These are phyloP conservation scores for Hydnum rufescens DNA, from an alignment of 768 basidiomycete species.

Conservation along the genomic window DNA sequence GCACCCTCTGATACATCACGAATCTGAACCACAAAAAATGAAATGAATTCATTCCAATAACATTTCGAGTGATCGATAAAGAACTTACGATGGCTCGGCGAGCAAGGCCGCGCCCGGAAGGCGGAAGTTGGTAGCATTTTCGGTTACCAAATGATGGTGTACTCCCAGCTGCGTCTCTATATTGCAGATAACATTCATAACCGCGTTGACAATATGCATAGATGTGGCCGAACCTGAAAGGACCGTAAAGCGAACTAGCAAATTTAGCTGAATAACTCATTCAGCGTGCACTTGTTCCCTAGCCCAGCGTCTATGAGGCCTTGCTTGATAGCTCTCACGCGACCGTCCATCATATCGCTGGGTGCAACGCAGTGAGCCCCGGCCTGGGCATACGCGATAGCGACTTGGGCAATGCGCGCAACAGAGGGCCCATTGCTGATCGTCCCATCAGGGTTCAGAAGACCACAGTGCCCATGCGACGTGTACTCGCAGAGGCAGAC, in stretches of 20 bases:
- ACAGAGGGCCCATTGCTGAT: conserved; percentile 66
- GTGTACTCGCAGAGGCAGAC: conserved; percentile 99
- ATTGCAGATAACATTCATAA: neutral
- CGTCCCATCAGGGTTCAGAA: conserved; percentile 50
- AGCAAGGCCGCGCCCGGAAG: conserved; percentile 71
- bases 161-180: conserved; percentile 91
- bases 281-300: conserved; percentile 73
- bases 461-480: conserved; percentile 90
- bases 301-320: conserved; percentile 63
- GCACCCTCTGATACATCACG: conserved; percentile 84
- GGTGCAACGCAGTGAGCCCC: conserved; percentile 98
- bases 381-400: conserved; percentile 76
- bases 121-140: conserved; percentile 96
- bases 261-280: conserved; percentile 99
- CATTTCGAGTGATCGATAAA: neutral
- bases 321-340: conserved; percentile 76
- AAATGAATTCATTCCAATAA: conserved; percentile 2
- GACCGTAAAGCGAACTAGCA: conserved; percentile 85
- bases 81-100: conserved; percentile 71
- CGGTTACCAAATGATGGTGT: conserved; percentile 87
- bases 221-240: conserved; percentile 53
- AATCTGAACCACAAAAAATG: conserved; percentile 28
- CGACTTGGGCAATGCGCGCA: conserved; percentile 78
- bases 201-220: neutral
- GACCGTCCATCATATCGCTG: conserved; percentile 99